A percentile compares a stretch with the other conserved stretches of the same genome.
Evolutionary conservation across 225 moss, liverwort and hornwort species (phyloP).

Genomic region (Bryum argenteum): DNA sequence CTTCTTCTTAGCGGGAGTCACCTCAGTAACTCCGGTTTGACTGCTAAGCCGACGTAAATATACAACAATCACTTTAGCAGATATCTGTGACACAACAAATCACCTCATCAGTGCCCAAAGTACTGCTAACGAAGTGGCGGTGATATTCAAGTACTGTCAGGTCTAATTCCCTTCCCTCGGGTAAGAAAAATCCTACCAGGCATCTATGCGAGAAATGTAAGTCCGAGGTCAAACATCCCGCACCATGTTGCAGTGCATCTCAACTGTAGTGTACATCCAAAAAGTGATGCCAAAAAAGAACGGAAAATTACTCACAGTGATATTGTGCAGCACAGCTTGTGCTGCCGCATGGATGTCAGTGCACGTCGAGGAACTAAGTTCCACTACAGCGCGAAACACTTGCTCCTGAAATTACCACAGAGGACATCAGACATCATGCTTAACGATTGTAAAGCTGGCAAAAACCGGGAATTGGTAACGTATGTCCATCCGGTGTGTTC

Average conservation of each 20-base stretch:
- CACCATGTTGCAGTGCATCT: slow-evolving; percentile 3
- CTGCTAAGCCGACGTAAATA: slow-evolving; percentile 40
- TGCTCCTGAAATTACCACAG: slow-evolving; percentile 39
- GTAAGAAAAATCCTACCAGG: not conserved
- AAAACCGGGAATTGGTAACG: too few relatives aligned
- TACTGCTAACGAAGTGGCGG: not conserved
- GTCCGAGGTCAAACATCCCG: not conserved
- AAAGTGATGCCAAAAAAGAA: not conserved
- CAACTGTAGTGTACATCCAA: not conserved
- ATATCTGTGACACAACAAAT: slow-evolving; percentile 42
- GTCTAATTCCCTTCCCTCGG: not conserved
- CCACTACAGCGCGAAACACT: slow-evolving; percentile 46
- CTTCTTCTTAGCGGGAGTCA: slow-evolving; percentile 58
- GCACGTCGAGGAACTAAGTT: slow-evolving; percentile 40
- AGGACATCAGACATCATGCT: slow-evolving; percentile 4
- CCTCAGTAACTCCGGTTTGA: slow-evolving; percentile 24
- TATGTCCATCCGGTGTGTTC: too few relatives aligned
- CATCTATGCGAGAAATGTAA: slow-evolving; percentile 14
- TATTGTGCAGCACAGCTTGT: slow-evolving; percentile 41
- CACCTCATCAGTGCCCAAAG: slow-evolving; percentile 24
- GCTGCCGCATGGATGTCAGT: slow-evolving; percentile 38
- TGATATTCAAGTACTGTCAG: not conserved
- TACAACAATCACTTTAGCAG: slow-evolving; percentile 40
- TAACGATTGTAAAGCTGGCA: too few relatives aligned
- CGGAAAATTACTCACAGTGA: slow-evolving; percentile 33